phyloP scores from a whole-genome alignment of 2,329 filamentous ascomycete species.

The Alternaria brassicae region DNA sequence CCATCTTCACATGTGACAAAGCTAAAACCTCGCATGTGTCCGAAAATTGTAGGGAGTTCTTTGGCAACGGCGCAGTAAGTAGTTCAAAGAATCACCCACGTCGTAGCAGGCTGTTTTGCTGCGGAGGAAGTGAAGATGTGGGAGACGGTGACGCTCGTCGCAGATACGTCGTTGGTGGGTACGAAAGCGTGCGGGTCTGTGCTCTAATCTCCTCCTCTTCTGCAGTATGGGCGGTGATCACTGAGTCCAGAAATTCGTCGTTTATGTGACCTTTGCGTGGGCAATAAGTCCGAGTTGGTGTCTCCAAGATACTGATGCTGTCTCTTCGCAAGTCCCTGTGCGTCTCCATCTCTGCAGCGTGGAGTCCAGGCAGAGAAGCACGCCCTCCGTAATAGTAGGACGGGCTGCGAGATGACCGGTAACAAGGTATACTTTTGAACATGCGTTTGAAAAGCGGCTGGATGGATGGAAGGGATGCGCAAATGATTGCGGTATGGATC shows the following conservation, averaged over 20 bases:
- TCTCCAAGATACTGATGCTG: conserved; percentile 7
- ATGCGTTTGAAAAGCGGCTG: conserved; percentile 30
- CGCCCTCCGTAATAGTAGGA: conserved; percentile 18
- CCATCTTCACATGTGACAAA: too few species aligned
- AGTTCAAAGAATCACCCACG: neutral
- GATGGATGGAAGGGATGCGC: conserved; percentile 32
- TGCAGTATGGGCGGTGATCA: neutral
- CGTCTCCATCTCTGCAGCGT: neutral
- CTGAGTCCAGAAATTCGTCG: neutral
- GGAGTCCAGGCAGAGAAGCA: conserved; percentile 1
- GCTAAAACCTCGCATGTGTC: neutral
- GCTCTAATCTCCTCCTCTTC: conserved; percentile 10
- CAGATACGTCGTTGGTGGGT: neutral
- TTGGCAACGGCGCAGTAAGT: neutral
- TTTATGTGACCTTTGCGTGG: neutral
- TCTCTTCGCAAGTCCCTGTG: neutral
- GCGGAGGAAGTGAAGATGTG: neutral
- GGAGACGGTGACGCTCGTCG: neutral
- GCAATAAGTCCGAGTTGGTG: neutral
- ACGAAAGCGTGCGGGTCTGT: conserved; percentile 8
- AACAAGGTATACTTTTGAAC: conserved; percentile 20
- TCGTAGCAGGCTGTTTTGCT: neutral
- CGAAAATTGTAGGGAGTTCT: neutral
- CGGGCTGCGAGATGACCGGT: conserved; percentile 10
- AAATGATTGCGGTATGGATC: conserved; percentile 37